A percentile compares a stretch with the other conserved stretches of the same genome.
phyloP scores from a whole-genome alignment of 2,329 filamentous ascomycete species.

The Fusarium musae region DNA sequence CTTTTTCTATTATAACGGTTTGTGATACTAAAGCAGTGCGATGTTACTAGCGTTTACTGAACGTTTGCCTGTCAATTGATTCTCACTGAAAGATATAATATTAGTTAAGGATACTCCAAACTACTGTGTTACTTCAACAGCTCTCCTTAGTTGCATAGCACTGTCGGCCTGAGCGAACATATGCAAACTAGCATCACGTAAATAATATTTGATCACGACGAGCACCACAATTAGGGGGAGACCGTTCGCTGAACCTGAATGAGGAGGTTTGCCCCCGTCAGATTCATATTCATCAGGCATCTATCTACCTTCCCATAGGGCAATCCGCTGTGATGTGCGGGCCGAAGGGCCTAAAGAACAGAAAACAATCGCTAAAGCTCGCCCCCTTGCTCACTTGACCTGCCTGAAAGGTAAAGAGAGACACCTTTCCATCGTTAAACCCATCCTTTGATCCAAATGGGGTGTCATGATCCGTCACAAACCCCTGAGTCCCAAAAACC shows the following conservation, averaged over 20 bases:
- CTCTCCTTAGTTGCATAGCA: not conserved
- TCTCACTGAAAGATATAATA: not conserved
- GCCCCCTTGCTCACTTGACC: conserved; percentile 18
- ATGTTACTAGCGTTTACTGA: not conserved
- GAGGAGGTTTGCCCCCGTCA: conserved; percentile 1
- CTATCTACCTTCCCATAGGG: conserved; percentile 9
- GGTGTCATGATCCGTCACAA: conserved; percentile 19
- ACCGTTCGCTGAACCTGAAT: not conserved
- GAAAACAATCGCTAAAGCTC: conserved; percentile 34
- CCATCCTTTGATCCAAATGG: conserved; percentile 32
- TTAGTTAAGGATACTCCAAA: not conserved
- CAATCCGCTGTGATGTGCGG: conserved; percentile 11
- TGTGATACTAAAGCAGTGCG: not conserved
- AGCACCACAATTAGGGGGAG: not conserved
- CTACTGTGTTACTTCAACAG: not conserved
- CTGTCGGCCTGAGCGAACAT: not conserved
- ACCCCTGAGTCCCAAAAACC: conserved; percentile 32
- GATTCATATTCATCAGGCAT: conserved; percentile 25
- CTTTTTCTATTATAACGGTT: not conserved
- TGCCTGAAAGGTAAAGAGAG: conserved; percentile 9
- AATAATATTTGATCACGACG: not conserved
- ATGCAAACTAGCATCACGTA: not conserved
- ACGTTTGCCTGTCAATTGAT: not conserved
- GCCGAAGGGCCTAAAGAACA: conserved; percentile 11
- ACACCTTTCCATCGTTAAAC: conserved; percentile 25